These are phyloP conservation scores for Tulasnella calospora DNA, from an alignment of 768 basidiomycete species.

Conservation along the genomic window DNA sequence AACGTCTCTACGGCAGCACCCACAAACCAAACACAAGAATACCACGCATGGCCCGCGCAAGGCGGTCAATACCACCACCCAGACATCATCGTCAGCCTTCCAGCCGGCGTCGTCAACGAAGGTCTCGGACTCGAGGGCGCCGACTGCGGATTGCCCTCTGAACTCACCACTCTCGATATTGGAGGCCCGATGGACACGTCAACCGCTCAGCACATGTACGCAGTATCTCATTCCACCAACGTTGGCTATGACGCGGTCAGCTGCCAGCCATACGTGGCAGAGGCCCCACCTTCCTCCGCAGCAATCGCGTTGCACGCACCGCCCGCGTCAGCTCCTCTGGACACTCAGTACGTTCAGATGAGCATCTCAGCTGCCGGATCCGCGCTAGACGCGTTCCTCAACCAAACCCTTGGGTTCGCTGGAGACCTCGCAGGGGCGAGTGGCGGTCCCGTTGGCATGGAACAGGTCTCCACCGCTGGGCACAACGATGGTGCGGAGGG, in stretches of 20 bases:
- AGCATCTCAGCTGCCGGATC: neutral
- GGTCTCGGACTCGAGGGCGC: neutral
- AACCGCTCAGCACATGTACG: neutral
- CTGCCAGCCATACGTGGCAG: neutral
- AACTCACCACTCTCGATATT: neutral
- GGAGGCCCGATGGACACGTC: neutral
- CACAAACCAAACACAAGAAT: neutral
- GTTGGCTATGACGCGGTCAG: neutral
- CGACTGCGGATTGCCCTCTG: neutral
- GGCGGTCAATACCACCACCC: neutral
- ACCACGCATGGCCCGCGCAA: neutral
- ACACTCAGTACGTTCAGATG: neutral
- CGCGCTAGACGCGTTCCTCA: neutral
- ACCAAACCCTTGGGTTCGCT: neutral
- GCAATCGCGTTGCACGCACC: neutral
- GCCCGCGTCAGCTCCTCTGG: neutral
- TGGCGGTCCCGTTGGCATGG: neutral
- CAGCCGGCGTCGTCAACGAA: neutral
- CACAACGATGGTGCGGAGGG: neutral
- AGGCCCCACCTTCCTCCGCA: neutral
- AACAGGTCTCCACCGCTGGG: neutral
- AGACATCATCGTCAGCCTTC: neutral
- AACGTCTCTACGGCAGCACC: neutral
- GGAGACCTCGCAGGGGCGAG: neutral
- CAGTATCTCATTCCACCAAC: neutral